Evolutionary conservation across 495 filamentous ascomycete genomes (phyloP), one percentile per base, ranked within the genome.

Genomic region (Daldinia loculata): DNA sequence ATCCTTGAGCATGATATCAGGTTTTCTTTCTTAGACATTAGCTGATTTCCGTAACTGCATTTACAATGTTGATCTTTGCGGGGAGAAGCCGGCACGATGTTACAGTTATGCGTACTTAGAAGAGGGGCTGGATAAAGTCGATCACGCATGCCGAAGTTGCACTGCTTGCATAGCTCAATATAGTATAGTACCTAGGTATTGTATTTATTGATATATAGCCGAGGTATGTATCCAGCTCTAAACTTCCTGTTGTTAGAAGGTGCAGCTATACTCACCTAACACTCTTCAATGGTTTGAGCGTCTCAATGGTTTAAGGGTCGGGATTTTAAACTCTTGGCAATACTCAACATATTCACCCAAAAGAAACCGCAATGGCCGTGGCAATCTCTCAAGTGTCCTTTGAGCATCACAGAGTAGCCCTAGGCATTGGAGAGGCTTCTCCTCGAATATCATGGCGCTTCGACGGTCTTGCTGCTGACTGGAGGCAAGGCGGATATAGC

Each of bases 361-460:
- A 12, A 22, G 50, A 48, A 48, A 22, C 43, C 52, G 43, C 3
- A 2, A 75, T 78, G 76, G 70, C 71, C 34, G 74, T 79, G 2
- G 53, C 71, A 22, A 77, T 79, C n/a, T 69, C 74, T 6, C 70
- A 74, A n/a, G 69, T 79, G 22, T 72, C 64, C 0, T 75, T 76
- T 45, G 77, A 79, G 34, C 77, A 79, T 38, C 77, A 79, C 32
- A 71, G 71, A 9, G 48, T 67, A 19, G 69, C 73, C 38, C 36
- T 79, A 1, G 77, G 77, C 6, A 77, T 79, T 29, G 69, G 67
- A 8, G 71, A 76, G 50, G 45, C 58, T 4, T 66, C 53, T 7
- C 77, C 77, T 48, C 75, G 77, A 4, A 74, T 79, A 63, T 79
- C 77, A 22, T 79, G 77, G 77, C 32, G 67, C 55, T 79, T 77